phyloP scores from a whole-genome alignment of 495 filamentous ascomycete species.

The Ascodesmis nigricans region DNA sequence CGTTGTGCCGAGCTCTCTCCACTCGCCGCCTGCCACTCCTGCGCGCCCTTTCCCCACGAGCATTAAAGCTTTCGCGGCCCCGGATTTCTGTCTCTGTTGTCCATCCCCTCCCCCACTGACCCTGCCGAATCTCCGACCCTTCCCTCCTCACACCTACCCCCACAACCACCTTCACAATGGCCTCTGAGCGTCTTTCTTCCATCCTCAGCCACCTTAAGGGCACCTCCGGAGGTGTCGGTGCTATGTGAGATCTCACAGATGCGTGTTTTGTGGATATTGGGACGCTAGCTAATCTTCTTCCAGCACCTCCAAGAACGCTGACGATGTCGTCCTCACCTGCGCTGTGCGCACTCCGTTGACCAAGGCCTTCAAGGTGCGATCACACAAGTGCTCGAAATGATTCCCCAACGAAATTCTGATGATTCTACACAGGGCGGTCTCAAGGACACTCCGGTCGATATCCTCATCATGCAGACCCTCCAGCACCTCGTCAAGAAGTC shows the following conservation, averaged over 20 bases:
- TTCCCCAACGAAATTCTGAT: neutral
- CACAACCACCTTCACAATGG: slow-evolving; percentile 35
- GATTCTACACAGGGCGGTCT: slow-evolving; percentile 49
- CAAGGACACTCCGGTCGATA: slow-evolving; percentile 86
- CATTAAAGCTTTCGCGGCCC: slow-evolving; percentile 1
- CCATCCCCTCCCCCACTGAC: neutral
- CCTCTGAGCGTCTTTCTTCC: slow-evolving; percentile 61
- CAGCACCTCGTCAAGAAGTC: slow-evolving; percentile 52
- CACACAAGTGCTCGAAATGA: neutral
- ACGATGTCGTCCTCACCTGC: slow-evolving; percentile 85
- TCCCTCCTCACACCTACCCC: neutral
- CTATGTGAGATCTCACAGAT: slow-evolving; percentile 40
- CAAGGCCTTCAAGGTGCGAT: slow-evolving; percentile 31
- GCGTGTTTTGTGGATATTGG: too few species aligned
- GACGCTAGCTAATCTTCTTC: slow-evolving; percentile 2
- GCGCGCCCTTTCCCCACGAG: slow-evolving; percentile 5
- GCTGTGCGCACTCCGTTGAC: slow-evolving; percentile 57
- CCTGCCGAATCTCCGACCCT: neutral
- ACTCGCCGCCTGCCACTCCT: neutral
- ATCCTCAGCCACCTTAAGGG: slow-evolving; percentile 64
- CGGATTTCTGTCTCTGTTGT: neutral
- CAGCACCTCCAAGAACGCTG: slow-evolving; percentile 81
- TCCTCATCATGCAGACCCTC: slow-evolving; percentile 32
- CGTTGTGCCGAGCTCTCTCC: slow-evolving; percentile 4
- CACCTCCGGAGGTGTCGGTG: slow-evolving; percentile 41